Percentiles rank a stretch among this genome's conserved stretches.
These are phyloP conservation scores for Knufia petricola DNA, from an alignment of 2,329 filamentous ascomycete genomes.

Conservation along the genomic window DNA sequence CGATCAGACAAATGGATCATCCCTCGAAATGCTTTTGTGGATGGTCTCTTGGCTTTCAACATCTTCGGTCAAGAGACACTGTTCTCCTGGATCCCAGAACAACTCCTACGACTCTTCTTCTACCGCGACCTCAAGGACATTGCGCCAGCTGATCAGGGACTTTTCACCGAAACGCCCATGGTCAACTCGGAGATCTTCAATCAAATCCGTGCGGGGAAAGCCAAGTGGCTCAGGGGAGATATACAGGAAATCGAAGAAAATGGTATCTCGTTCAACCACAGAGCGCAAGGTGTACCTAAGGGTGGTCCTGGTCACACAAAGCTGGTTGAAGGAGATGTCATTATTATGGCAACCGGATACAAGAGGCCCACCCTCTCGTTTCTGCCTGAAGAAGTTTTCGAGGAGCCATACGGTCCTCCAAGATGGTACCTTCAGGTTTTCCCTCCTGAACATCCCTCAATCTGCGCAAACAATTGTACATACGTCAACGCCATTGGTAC, in stretches of 20 bases:
- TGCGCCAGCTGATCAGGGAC: slow-evolving; percentile 55
- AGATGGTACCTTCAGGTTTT: slow-evolving; percentile 88
- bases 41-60: slow-evolving; percentile 65
- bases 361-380: slow-evolving; percentile 64
- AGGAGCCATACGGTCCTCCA: slow-evolving; percentile 64
- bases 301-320: slow-evolving; percentile 61
- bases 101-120: slow-evolving; percentile 65
- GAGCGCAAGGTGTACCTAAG: slow-evolving; percentile 62
- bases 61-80: slow-evolving; percentile 68
- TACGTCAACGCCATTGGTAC: slow-evolving; percentile 73
- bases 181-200: slow-evolving; percentile 74
- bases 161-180: slow-evolving; percentile 82
- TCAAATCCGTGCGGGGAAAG: slow-evolving; percentile 60
- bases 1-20: slow-evolving; percentile 74
- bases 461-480: slow-evolving; percentile 76
- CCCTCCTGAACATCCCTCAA: slow-evolving; percentile 60
- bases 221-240: slow-evolving; percentile 73
- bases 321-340: slow-evolving; percentile 61
- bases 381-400: slow-evolving; percentile 62
- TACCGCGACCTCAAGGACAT: slow-evolving; percentile 71
- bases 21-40: slow-evolving; percentile 65
- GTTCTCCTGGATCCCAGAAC: slow-evolving; percentile 69
- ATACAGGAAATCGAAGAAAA: slow-evolving; percentile 55
- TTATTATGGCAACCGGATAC: slow-evolving; percentile 77
- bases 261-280: slow-evolving; percentile 62